Evolutionary conservation across 1,284 basidiomycete species (phyloP).

Genomic region (Pascua sp.): DNA sequence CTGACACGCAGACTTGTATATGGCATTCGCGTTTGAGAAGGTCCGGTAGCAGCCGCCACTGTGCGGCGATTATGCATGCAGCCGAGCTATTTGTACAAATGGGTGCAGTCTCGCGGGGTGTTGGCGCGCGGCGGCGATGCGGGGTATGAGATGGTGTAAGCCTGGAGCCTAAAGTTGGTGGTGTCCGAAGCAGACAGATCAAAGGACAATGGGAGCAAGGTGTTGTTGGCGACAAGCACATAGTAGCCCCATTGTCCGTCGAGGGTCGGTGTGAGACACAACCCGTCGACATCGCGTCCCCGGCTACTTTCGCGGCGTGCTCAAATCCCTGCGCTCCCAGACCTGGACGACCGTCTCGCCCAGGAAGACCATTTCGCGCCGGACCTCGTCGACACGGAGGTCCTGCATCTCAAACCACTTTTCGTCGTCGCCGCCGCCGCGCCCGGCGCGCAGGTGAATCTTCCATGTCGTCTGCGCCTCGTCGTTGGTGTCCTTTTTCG

Average conservation of each 20-base stretch:
- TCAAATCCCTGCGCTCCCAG: conserved; percentile 47
- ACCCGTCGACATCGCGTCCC: too few relatives aligned
- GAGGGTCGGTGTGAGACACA: too few relatives aligned
- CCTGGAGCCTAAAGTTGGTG: too few relatives aligned
- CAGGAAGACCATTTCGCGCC: conserved; percentile 96
- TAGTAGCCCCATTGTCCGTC: too few relatives aligned
- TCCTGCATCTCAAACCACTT: conserved; percentile 98
- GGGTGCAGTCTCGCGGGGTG: too few relatives aligned
- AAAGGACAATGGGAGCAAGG: too few relatives aligned
- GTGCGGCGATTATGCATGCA: too few relatives aligned
- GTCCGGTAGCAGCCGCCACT: conserved; percentile 18
- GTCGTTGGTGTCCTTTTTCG: conserved; percentile 28
- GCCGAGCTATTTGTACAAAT: too few relatives aligned
- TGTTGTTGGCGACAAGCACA: too few relatives aligned
- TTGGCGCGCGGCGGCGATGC: too few relatives aligned
- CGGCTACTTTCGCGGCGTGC: conserved; percentile 15
- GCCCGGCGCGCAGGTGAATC: conserved; percentile 70
- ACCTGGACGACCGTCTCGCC: conserved; percentile 93
- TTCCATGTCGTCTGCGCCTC: conserved; percentile 63
- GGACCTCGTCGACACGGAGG: conserved; percentile 88
- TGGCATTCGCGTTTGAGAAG: conserved; percentile 78
- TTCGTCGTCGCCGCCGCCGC: conserved; percentile 75
- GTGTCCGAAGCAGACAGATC: too few relatives aligned
- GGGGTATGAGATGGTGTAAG: too few relatives aligned
- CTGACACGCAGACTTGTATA: conserved; percentile 65